These are phyloP conservation scores for Ophiostoma tasmaniense DNA, from an alignment of 2,329 filamentous ascomycete species.

Conservation along the genomic window DNA sequence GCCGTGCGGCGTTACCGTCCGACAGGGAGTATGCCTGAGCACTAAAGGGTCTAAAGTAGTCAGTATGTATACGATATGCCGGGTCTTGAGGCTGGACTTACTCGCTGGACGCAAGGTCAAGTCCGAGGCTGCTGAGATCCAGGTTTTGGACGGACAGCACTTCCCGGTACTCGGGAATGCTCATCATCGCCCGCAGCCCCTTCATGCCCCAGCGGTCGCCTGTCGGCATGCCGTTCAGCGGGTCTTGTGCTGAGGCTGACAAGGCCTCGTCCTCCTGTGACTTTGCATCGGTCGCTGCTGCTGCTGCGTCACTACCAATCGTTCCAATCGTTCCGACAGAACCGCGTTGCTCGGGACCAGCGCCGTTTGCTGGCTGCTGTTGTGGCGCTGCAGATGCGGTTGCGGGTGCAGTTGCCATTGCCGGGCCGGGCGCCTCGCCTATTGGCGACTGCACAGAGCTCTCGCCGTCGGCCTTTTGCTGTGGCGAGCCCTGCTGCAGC, in stretches of 20 bases:
- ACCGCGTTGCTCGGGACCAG: constrained; percentile 30
- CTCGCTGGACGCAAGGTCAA: constrained; percentile 51
- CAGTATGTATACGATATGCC: neutral
- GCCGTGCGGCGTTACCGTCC: constrained; percentile 50
- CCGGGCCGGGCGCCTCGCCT: constrained; percentile 11
- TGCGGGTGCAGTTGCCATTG: neutral
- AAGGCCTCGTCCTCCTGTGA: neutral
- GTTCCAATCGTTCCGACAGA: constrained; percentile 37
- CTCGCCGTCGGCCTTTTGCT: constrained; percentile 40
- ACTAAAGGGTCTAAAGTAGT: constrained; percentile 35
- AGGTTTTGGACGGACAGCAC: constrained; percentile 52
- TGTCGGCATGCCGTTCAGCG: constrained; percentile 51
- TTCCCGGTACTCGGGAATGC: constrained; percentile 54
- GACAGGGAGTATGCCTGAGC: constrained; percentile 54
- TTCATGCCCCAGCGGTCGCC: constrained; percentile 59
- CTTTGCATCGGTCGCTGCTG: constrained; percentile 19
- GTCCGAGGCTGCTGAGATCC: constrained; percentile 47
- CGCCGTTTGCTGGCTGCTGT: neutral
- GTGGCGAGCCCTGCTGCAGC: constrained; percentile 38
- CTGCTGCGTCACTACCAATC: neutral
- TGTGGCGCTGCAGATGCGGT: neutral
- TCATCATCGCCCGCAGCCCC: constrained; percentile 54
- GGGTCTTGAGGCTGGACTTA: constrained; percentile 26
- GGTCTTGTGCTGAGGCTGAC: constrained; percentile 29
- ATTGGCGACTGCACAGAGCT: constrained; percentile 29